These are phyloP conservation scores for Avena eriantha DNA, from an alignment of 176 grass and related monocot genomes.

Conservation along the genomic window DNA sequence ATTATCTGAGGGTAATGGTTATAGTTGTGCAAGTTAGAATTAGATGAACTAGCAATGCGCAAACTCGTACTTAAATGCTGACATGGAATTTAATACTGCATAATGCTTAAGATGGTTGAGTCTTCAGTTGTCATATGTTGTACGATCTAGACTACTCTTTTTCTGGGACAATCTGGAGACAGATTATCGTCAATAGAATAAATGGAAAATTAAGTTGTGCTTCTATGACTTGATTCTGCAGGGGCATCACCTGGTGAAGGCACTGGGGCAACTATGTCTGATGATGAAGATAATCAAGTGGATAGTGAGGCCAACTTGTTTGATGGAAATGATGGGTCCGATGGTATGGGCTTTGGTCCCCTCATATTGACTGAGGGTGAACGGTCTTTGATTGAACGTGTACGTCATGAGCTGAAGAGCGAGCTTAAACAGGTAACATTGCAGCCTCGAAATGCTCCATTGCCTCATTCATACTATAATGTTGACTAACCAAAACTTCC, in stretches of 20 bases:
- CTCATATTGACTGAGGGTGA: conserved; percentile 91
- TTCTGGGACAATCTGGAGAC: background rate
- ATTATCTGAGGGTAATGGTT: background rate
- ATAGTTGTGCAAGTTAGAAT: background rate
- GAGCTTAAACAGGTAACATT: conserved; percentile 87
- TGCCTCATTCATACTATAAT: conserved; percentile 2
- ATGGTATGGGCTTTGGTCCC: conserved; percentile 92
- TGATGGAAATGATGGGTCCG: conserved; percentile 72
- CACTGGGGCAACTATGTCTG: conserved; percentile 94
- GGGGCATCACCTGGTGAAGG: conserved; percentile 97
- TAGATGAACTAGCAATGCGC: background rate
- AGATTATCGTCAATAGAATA: background rate
- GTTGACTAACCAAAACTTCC: conserved; percentile 30
- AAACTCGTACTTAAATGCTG: background rate
- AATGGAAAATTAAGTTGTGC: conserved; percentile 25
- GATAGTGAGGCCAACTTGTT: conserved; percentile 86
- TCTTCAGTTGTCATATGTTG: background rate
- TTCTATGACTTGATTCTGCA: conserved; percentile 46
- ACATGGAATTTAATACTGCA: background rate
- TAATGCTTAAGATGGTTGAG: background rate
- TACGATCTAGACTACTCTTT: background rate
- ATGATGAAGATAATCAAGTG: conserved; percentile 95
- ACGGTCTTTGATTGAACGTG: conserved; percentile 94
- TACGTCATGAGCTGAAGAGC: conserved; percentile 85
- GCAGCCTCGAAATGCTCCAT: background rate